A percentile compares a stretch with the other conserved stretches of the same genome.
These are phyloP conservation scores for Aegilops tauschii DNA, from an alignment of 176 grass and related monocot genomes.

Conservation along the genomic window DNA sequence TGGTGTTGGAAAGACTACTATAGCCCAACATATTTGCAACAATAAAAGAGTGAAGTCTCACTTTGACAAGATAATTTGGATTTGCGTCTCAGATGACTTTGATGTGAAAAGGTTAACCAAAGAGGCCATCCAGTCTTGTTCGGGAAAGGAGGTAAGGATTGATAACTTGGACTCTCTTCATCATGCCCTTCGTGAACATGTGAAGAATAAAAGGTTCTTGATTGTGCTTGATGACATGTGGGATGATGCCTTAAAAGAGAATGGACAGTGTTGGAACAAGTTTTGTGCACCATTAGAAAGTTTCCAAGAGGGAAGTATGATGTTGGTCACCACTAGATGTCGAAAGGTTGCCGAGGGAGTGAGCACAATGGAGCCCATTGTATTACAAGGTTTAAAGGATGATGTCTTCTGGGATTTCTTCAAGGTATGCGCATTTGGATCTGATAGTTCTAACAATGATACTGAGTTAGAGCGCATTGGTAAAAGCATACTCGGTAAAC, in stretches of 20 bases:
- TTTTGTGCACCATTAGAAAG: too few relatives aligned
- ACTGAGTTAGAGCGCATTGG: not conserved
- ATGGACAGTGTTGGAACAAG: too few relatives aligned
- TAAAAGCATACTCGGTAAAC: not conserved
- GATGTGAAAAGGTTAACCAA: too few relatives aligned
- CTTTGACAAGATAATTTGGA: too few relatives aligned
- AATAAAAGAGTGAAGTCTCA: too few relatives aligned
- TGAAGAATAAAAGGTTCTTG: not conserved
- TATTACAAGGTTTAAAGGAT: not conserved
- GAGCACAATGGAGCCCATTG: not conserved
- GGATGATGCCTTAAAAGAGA: too few relatives aligned
- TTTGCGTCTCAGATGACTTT: too few relatives aligned
- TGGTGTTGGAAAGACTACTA: too few relatives aligned
- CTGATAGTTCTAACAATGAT: not conserved
- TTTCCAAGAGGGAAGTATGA: not conserved
- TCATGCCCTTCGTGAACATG: not conserved
- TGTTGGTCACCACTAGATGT: constrained; percentile 11
- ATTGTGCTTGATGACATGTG: constrained; percentile 25
- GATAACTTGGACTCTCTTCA: too few relatives aligned
- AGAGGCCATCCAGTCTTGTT: too few relatives aligned
- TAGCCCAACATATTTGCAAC: too few relatives aligned
- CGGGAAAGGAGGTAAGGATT: too few relatives aligned
- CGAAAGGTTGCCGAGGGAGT: not conserved
- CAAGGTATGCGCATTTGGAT: not conserved
- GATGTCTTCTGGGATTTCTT: not conserved